Percentiles rank a stretch among this genome's conserved stretches.
These are phyloP conservation scores for Colletotrichum tamarilloi DNA, from an alignment of 2,329 filamentous ascomycete genomes.

Conservation along the genomic window DNA sequence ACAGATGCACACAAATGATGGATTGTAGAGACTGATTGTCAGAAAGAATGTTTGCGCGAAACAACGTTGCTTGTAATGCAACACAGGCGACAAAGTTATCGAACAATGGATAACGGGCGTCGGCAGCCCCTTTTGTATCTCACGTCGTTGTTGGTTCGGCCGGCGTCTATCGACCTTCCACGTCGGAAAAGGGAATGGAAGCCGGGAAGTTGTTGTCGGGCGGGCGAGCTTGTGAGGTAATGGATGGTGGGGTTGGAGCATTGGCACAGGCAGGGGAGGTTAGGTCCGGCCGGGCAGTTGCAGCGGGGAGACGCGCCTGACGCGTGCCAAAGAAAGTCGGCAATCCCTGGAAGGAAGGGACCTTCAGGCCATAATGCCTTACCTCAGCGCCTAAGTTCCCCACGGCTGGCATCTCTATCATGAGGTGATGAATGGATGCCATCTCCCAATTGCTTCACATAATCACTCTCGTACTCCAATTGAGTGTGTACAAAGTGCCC, in stretches of 20 bases:
- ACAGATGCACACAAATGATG: not conserved
- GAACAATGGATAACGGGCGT: not conserved
- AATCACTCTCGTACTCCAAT: not conserved
- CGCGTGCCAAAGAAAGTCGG: too few relatives aligned
- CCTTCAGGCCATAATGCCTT: not conserved
- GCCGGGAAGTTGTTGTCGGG: not conserved
- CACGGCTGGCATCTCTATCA: too few relatives aligned
- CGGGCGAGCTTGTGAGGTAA: too few relatives aligned
- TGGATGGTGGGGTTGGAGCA: not conserved
- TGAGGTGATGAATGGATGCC: too few relatives aligned
- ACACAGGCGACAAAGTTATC: not conserved
- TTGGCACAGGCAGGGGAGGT: not conserved
- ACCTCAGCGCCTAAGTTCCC: too few relatives aligned
- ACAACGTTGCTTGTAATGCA: not conserved
- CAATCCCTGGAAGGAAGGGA: too few relatives aligned
- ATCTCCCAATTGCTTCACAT: not conserved
- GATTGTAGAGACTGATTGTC: not conserved
- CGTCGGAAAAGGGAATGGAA: not conserved
- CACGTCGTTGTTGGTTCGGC: not conserved
- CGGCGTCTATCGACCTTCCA: not conserved
- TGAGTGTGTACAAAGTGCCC: conserved; percentile 9
- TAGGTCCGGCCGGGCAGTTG: not conserved
- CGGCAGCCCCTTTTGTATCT: not conserved
- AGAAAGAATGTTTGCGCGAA: not conserved
- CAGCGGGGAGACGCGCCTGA: too few relatives aligned